A percentile compares a stretch with the other conserved stretches of the same genome.
Conservation (phyloP, 306 rosid species). For the Psophocarpus tetragonolobus region DNA sequence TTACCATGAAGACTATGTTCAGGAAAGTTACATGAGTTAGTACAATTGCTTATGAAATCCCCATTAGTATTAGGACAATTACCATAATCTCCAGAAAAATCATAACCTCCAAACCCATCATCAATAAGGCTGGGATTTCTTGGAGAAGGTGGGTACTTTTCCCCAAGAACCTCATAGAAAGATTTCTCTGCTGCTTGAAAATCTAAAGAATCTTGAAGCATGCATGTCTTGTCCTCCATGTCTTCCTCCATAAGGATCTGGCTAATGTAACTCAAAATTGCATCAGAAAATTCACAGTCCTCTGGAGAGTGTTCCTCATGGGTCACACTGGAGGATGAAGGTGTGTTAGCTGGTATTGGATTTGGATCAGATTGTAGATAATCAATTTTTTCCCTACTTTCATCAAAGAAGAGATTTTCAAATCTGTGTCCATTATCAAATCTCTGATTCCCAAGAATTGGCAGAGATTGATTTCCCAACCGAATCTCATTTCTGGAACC, state of each 20-base stretch:
- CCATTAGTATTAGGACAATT: neutral
- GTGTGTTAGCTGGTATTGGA: neutral
- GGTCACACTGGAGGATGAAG: neutral
- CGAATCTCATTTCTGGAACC: slow-evolving; percentile 42
- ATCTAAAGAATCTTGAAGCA: neutral
- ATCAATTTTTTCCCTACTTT: neutral
- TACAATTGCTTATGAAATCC: neutral
- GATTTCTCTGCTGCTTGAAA: neutral
- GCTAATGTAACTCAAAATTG: neutral
- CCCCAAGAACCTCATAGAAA: neutral
- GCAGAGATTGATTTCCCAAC: slow-evolving; percentile 43
- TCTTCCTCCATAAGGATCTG: slow-evolving; percentile 2
- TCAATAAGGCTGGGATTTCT: neutral
- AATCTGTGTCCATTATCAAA: neutral
- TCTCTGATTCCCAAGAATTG: slow-evolving; percentile 41
- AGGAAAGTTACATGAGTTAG: neutral
- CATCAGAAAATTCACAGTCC: slow-evolving; percentile 8
- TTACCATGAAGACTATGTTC: neutral
- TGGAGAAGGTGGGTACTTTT: neutral
- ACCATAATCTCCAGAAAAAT: neutral
- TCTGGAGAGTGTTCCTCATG: neutral
- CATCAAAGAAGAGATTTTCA: neutral
- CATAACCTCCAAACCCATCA: neutral
- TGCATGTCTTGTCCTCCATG: neutral
- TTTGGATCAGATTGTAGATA: neutral